Base-by-base conservation (phyloP, 2,329 filamentous ascomycete genomes). In the Parascedosporium putredinis region DNA sequence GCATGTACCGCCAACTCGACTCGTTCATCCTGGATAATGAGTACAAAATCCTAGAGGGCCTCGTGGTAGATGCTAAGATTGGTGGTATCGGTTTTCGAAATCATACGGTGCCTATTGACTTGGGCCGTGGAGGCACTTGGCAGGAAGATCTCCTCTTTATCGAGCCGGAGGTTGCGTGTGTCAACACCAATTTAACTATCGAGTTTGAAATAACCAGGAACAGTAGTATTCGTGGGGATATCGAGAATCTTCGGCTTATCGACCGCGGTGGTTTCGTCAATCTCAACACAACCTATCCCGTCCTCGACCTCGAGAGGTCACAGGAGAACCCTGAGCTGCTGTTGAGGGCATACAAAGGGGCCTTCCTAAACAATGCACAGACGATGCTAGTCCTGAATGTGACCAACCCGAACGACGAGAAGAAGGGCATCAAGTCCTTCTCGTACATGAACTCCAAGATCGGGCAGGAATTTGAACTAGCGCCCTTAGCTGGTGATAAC, bases 71-170 rank as follows among this genome's bases (percentile, higher is more conserved):
- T 51, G 62, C 61, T 22, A 55, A 58, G 22, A 60, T 58, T 16
- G 70, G 70, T 0, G 67, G 69, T 0, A 60, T 74, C 18, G 71
- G 70, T 0, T 67, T 73, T 8, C 63, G 71, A 22, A 73, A 73
- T 52, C 70, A 73, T 51, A 71, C 64, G 0, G 51, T 63, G 0
- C 71, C 71, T 1, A 38, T 53, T 1, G 57, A 55, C 1, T 52
- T 63, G 2, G 24, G 52, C 1, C 62, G 60, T 36, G 71, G 71
- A 0, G 66, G 61, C 5, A 59, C 56, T 2, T 75, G 72, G 72
- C 58, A 60, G 0, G 72, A 76, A 50, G 70, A 75, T 49, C 44
- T 75, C 4, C 62, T 75, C 0, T 75, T 72, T 53, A 53, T 74
- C 9, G 65, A 72, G 52, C 72, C 72, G 0, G 64, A 69, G 22